Percentiles rank a stretch among this genome's conserved stretches.
Conservation (phyloP, 106 monocot genomes). For the Dendrobium huoshanense region DNA sequence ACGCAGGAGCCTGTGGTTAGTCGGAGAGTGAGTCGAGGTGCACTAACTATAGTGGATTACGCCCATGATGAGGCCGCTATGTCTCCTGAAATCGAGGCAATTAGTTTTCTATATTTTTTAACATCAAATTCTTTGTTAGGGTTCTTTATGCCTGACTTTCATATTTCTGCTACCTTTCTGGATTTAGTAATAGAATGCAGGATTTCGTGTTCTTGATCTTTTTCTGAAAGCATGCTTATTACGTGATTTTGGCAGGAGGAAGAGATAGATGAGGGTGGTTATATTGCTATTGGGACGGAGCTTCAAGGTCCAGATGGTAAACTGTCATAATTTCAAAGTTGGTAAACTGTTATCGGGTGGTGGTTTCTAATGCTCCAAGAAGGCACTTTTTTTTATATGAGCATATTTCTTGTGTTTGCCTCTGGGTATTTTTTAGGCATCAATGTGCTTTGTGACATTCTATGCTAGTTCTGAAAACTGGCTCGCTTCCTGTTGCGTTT, state of each 20-base stretch:
- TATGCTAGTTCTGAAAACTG: too few species aligned
- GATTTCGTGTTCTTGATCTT: too few species aligned
- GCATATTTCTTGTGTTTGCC: too few species aligned
- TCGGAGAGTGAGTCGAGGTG: constrained; percentile 15
- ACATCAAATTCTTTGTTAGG: background rate
- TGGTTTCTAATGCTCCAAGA: background rate
- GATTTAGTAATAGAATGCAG: too few species aligned
- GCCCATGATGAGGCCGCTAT: constrained; percentile 75
- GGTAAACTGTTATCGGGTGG: too few species aligned
- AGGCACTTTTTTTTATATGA: background rate
- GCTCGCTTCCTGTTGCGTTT: too few species aligned
- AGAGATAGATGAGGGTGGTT: constrained; percentile 18
- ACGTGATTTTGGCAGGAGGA: constrained; percentile 28
- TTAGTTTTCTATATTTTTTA: background rate
- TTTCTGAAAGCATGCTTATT: too few species aligned
- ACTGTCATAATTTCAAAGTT: background rate
- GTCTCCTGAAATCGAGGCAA: constrained; percentile 73
- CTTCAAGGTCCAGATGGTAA: constrained; percentile 34
- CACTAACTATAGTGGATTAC: constrained; percentile 74
- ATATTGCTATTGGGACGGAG: constrained; percentile 19
- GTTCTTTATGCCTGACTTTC: background rate
- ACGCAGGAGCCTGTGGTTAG: background rate
- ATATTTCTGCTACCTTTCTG: background rate
- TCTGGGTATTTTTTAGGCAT: too few species aligned
- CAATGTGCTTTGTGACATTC: too few species aligned